These are phyloP conservation scores for Sporothrix mexicana DNA, from an alignment of 2,329 filamentous ascomycete species.

Conservation along the genomic window DNA sequence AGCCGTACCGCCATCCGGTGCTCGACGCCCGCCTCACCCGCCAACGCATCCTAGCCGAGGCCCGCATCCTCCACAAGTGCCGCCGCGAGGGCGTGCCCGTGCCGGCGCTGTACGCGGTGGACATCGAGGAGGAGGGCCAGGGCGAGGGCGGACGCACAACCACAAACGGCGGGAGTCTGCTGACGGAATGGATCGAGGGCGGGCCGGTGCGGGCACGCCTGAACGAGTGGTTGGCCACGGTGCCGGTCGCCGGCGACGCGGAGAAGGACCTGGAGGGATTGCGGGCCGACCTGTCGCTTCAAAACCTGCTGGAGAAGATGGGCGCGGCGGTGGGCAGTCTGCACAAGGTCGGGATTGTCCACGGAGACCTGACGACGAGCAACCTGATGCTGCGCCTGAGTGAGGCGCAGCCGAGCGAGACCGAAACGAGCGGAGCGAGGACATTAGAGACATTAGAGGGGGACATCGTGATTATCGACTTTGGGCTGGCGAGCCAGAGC, in stretches of 20 bases:
- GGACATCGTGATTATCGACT: slow-evolving; percentile 90
- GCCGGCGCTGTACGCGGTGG: slow-evolving; percentile 76
- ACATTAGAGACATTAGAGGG: slow-evolving; percentile 57
- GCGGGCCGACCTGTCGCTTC: slow-evolving; percentile 49
- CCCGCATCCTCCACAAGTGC: slow-evolving; percentile 80
- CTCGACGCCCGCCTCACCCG: slow-evolving; percentile 88
- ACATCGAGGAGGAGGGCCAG: slow-evolving; percentile 65
- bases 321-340: slow-evolving; percentile 74
- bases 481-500: slow-evolving; percentile 84
- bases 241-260: slow-evolving; percentile 44
- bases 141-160: slow-evolving; percentile 60
- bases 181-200: slow-evolving; percentile 85
- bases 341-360: slow-evolving; percentile 85
- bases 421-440: slow-evolving; percentile 28
- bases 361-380: slow-evolving; percentile 96
- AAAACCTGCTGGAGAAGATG: slow-evolving; percentile 70
- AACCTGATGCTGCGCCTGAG: slow-evolving; percentile 79
- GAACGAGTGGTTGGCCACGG: slow-evolving; percentile 68
- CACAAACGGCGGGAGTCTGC: slow-evolving; percentile 53
- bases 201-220: slow-evolving; percentile 71
- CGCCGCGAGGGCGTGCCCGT: slow-evolving; percentile 79
- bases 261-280: slow-evolving; percentile 26
- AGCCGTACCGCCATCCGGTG: slow-evolving; percentile 87
- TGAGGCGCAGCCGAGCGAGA: too few species aligned
- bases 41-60: slow-evolving; percentile 86